Evolutionary conservation across 1,284 basidiomycete species (phyloP), one percentile per base, ranked within the genome.

Genomic region (Melampsora americana): DNA sequence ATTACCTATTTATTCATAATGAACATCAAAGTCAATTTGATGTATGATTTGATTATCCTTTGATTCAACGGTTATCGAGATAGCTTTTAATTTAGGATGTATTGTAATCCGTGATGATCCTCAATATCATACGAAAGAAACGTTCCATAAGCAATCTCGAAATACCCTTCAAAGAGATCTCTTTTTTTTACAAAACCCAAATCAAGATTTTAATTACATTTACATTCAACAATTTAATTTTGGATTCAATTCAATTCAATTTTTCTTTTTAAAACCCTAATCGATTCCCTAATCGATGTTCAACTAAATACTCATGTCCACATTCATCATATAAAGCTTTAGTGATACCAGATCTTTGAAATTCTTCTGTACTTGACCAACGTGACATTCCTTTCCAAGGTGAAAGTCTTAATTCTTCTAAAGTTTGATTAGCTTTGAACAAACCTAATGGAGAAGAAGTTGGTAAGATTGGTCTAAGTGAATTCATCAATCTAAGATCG

Each of bases 331-430:
- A 99, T 81, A 96, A 92, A 4, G 86, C 88, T 80, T 86, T 88
- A 2, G 90, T 92, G 61, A 88, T 82, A 48, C 91, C 86, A 1
- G 88, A 86, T 26, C 82, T 81, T 60, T 80, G 81, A 77, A 90
- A 90, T 77, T 87, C 89, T 0, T 86, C 84, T 7, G 88, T 89
- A 68, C 83, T 82, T 30, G 90, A 88, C 85, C 94, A 96, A 77
- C 86, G 86, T 4, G 92, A 91, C 92, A 97, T 96, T 5, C 95
- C 95, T 65, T 87, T 86, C 95, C 95, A 99, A 4, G 94, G 90
- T 81, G 96, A 94, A 72, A 90, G 82, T 18, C 85, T 80, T 1
- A 91, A 88, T 82, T 96, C 89, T 4, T 80, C 28, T 7, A 4
- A 23, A 23, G 44, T 23, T n/a, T 16, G 23, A 35, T 59, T 84